A percentile compares a stretch with the other conserved stretches of the same genome.
These are phyloP conservation scores for Geranium rotundifolium DNA, from an alignment of 345 rosid genomes.

Conservation along the genomic window DNA sequence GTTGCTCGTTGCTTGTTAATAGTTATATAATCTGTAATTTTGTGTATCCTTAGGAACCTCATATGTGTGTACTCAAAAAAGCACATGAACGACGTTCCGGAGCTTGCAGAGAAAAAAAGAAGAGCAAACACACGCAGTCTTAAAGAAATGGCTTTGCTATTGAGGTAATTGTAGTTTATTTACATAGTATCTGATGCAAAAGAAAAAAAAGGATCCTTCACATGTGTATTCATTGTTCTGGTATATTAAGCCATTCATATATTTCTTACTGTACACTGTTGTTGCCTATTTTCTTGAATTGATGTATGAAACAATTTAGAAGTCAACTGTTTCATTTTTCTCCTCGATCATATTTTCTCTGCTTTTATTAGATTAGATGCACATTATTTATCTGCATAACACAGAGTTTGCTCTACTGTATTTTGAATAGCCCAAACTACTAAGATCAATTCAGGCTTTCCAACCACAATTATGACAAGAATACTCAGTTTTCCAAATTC, in stretches of 20 bases:
- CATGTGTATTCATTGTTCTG: not conserved
- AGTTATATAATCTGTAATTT: slow-evolving; percentile 4
- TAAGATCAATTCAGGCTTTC: not conserved
- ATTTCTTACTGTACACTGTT: not conserved
- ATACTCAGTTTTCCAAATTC: too few species aligned
- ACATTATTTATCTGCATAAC: not conserved
- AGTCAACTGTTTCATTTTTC: not conserved
- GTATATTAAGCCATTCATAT: not conserved
- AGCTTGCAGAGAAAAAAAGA: slow-evolving; percentile 79
- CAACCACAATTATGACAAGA: not conserved
- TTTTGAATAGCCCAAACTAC: not conserved
- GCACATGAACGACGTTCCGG: slow-evolving; percentile 85
- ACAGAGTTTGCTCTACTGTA: not conserved
- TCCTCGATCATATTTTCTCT: not conserved
- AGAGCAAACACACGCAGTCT: slow-evolving; percentile 82
- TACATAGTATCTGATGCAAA: not conserved
- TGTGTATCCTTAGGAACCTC: slow-evolving; percentile 50
- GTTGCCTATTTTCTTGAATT: not conserved
- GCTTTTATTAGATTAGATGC: not conserved
- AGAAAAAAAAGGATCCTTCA: too few species aligned
- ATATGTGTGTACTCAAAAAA: slow-evolving; percentile 93
- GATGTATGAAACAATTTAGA: too few species aligned
- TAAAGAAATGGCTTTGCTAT: slow-evolving; percentile 88
- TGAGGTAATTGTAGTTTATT: slow-evolving; percentile 40
- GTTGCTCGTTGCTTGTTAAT: slow-evolving; percentile 3